A percentile compares a stretch with the other conserved stretches of the same genome.
These are phyloP conservation scores for Xylaria nigripes DNA, from an alignment of 495 filamentous ascomycete species.

Conservation along the genomic window DNA sequence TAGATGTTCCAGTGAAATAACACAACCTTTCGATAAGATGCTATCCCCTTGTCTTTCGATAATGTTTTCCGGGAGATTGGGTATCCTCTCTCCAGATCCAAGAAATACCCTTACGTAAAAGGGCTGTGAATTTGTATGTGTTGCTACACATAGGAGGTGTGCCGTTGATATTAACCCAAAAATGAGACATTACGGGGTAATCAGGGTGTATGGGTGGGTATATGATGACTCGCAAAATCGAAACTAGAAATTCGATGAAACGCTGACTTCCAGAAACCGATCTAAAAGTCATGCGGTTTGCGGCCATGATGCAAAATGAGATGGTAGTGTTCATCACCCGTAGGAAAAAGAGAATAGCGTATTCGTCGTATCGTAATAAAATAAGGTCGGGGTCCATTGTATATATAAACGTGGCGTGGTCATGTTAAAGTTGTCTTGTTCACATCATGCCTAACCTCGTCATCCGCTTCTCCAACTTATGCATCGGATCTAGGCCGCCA, in stretches of 20 bases:
- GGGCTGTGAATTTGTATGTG: constrained; percentile 6
- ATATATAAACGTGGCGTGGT: neutral
- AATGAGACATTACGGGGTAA: neutral
- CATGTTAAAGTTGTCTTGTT: constrained; percentile 2
- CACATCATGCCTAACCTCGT: constrained; percentile 85
- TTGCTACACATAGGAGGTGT: neutral
- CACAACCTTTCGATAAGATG: neutral
- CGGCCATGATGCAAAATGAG: neutral
- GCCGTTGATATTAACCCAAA: neutral
- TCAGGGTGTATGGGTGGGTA: neutral
- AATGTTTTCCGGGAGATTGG: too few species aligned
- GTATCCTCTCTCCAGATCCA: too few species aligned
- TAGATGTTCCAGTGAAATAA: neutral
- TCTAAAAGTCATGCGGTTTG: neutral
- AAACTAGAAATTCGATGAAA: neutral
- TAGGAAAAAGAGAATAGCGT: neutral
- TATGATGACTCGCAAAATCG: neutral
- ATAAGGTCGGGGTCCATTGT: neutral
- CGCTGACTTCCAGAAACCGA: neutral
- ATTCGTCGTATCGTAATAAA: neutral
- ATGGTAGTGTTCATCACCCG: neutral
- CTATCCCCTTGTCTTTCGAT: neutral
- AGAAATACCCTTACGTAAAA: neutral
- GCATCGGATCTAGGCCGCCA: constrained; percentile 23
- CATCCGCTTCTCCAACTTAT: constrained; percentile 64